Evolutionary conservation across 108 stramenopile genomes (phyloP), one percentile per base, ranked within the genome.

Genomic region (Discostella pseudostelligera): DNA sequence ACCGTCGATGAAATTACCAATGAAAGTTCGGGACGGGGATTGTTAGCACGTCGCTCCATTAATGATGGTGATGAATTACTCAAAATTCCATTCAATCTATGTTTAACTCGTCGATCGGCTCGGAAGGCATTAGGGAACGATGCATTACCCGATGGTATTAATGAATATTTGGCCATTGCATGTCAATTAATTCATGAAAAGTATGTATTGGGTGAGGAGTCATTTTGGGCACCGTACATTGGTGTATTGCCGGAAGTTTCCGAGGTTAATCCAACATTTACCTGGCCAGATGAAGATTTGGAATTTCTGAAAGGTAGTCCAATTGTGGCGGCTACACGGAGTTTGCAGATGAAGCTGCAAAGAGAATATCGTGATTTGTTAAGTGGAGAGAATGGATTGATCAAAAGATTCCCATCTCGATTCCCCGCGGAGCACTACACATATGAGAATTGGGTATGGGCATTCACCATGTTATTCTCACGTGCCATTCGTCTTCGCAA

Each of bases 81-180:
- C 16, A 81, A 79, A 48, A 76, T 98, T 24, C 96, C 96, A 0
- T 42, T 96, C 26, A 70, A 90, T 47, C 56, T 98, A 39, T 95
- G 95, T 39, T 54, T 98, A 20, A 96, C 95, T 50, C 96, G 94
- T 65, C 60, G 50, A 19, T 85, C 87, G 14, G 93, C 94, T 5
- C 74, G 83, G 40, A 83, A 88, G 72, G 89, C 94, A 3, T 32
- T 86, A 11, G 86, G 86, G 16, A 83, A 78, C 42, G 90, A 90
- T 73, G 82, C 82, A 21, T 72, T 97, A 14, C 59, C 78, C 13
- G 70, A 72, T 19, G 93, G 85, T 11, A 87, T 93, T 22, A 94
- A 95, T 69, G 97, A 98, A 66, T 98, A 95, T 71, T 69, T 98
- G 62, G 95, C 93, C 26, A 89, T 98, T 59, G 97, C 97, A 0